phyloP scores from a whole-genome alignment of 768 basidiomycete genomes.

The Russula olivacea region DNA sequence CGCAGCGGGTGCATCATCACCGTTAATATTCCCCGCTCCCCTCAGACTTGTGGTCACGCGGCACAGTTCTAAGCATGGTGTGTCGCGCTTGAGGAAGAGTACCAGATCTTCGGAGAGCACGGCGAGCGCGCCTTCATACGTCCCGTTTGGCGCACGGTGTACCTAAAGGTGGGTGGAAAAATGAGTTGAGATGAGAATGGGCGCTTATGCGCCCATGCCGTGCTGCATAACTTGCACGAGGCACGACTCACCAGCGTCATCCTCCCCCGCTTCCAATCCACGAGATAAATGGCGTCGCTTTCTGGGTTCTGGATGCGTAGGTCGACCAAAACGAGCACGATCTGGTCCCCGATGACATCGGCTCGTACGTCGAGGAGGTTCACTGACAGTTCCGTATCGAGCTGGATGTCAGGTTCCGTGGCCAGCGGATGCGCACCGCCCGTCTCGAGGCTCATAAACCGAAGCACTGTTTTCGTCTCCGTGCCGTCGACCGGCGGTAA shows the following conservation, averaged over 20 bases:
- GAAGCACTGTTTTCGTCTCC: not conserved
- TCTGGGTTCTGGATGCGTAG: not conserved
- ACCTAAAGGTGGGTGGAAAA: not conserved
- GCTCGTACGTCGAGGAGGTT: conserved; percentile 8
- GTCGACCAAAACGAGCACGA: conserved; percentile 14
- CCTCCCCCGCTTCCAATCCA: conserved; percentile 5
- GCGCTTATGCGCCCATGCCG: not conserved
- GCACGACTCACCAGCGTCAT: conserved; percentile 9
- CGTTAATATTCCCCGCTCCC: not conserved
- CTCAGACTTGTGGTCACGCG: conserved; percentile 1
- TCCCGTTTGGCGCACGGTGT: conserved; percentile 16
- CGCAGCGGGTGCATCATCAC: not conserved
- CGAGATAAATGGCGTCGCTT: not conserved
- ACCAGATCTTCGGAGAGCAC: conserved; percentile 12
- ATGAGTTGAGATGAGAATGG: not conserved
- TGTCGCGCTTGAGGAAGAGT: conserved; percentile 10
- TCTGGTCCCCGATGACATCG: not conserved
- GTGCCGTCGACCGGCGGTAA: not conserved
- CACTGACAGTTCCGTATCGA: conserved; percentile 10
- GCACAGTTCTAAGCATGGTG: conserved; percentile 13
- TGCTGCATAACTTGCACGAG: not conserved
- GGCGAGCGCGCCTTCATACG: conserved; percentile 16
- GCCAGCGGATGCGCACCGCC: conserved; percentile 1
- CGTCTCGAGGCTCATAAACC: conserved; percentile 18
- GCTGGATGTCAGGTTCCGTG: not conserved